Evolutionary conservation across 345 rosid genomes (phyloP).

Genomic region (Mallotus nudiflorus): DNA sequence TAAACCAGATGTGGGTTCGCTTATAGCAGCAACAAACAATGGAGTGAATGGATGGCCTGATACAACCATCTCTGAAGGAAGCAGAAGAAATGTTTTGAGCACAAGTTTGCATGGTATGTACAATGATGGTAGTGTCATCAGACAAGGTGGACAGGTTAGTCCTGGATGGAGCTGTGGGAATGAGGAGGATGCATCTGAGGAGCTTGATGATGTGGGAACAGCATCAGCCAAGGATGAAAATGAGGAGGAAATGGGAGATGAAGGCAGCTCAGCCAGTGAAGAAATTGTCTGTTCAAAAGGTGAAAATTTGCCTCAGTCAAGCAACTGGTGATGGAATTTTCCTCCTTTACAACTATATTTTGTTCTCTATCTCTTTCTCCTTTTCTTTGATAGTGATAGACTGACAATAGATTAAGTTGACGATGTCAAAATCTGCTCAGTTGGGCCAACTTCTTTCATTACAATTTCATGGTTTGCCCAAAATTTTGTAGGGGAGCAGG

Average conservation of each 20-base stretch:
- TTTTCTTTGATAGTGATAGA: neutral
- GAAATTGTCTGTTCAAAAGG: conserved; percentile 23
- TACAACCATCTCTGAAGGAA: conserved; percentile 16
- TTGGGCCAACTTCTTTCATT: conserved; percentile 21
- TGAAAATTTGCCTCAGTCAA: conserved; percentile 13
- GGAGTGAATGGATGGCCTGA: conserved; percentile 23
- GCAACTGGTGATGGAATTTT: conserved; percentile 19
- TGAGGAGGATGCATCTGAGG: conserved; percentile 29
- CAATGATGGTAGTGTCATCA: conserved; percentile 22
- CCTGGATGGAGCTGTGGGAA: conserved; percentile 36
- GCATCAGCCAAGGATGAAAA: conserved; percentile 29
- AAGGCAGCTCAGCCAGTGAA: conserved; percentile 32
- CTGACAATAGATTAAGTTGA: neutral
- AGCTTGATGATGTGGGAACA: conserved; percentile 22
- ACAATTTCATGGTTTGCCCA: conserved; percentile 23
- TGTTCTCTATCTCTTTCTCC: no score
- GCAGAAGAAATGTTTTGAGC: conserved; percentile 19
- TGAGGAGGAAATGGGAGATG: conserved; percentile 35
- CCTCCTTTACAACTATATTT: no score
- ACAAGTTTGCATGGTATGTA: conserved; percentile 22
- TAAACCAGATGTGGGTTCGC: conserved; percentile 8
- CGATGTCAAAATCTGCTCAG: conserved; percentile 17
- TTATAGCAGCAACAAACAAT: conserved; percentile 13
- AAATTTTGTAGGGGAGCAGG: conserved; percentile 30
- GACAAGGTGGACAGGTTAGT: conserved; percentile 19